Percentiles rank a stretch among this genome's conserved stretches.
Evolutionary conservation across 345 rosid genomes (phyloP).

Genomic region (Combretum micranthum): DNA sequence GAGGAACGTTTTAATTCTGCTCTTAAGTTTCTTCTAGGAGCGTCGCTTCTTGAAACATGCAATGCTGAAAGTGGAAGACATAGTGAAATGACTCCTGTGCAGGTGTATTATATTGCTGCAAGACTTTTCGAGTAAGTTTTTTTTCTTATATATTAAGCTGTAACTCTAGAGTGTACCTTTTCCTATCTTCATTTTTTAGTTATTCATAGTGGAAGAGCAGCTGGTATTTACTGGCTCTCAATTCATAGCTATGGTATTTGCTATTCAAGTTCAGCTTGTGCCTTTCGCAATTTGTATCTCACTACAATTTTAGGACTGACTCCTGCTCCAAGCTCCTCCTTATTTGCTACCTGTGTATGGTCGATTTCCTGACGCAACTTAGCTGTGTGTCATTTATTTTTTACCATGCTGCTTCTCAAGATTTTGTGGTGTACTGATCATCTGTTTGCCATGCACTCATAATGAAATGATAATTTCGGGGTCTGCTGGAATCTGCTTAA

Average conservation of each 20-base stretch:
- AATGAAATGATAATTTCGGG: not conserved
- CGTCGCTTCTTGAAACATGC: conserved; percentile 53
- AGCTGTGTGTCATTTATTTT: not conserved
- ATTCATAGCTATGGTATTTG: not conserved
- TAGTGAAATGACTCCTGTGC: conserved; percentile 35
- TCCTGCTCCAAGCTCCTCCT: not conserved
- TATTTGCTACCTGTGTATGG: too few species aligned
- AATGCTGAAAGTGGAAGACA: conserved; percentile 30
- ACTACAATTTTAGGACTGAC: too few species aligned
- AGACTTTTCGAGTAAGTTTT: conserved; percentile 63
- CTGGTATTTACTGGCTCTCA: too few species aligned
- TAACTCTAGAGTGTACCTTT: not conserved
- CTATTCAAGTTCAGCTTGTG: too few species aligned
- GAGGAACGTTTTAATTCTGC: conserved; percentile 67
- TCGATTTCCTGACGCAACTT: not conserved
- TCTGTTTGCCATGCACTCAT: too few species aligned
- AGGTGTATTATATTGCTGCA: conserved; percentile 47
- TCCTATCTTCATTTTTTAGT: not conserved
- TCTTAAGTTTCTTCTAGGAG: conserved; percentile 67
- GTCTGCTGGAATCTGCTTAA: not conserved
- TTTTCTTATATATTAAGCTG: not conserved
- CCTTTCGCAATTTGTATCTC: too few species aligned
- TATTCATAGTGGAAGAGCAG: not conserved
- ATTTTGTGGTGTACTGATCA: not conserved
- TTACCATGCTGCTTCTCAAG: conserved; percentile 1